These are phyloP conservation scores for Tetracentron sinense DNA, from an alignment of 164 flowering plant species.

Conservation along the genomic window DNA sequence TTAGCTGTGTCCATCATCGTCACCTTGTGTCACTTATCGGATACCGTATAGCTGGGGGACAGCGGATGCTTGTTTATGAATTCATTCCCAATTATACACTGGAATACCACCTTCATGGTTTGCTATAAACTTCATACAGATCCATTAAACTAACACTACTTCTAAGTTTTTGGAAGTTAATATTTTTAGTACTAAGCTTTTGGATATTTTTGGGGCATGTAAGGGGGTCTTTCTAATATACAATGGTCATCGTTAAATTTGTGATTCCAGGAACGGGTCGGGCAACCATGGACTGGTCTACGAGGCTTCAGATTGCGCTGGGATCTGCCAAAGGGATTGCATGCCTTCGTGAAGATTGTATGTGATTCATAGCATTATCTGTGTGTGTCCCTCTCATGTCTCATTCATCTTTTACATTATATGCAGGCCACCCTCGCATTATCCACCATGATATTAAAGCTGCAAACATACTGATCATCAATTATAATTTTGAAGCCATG, in stretches of 20 bases:
- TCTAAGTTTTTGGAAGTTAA: no score
- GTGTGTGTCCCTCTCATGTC: background rate
- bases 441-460: no score
- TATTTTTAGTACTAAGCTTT: no score
- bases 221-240: no score
- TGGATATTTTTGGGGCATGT: no score
- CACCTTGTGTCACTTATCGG: no score
- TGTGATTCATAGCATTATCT: constrained; percentile 1
- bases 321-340: constrained; percentile 87
- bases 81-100: constrained; percentile 65
- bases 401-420: background rate
- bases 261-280: constrained; percentile 42
- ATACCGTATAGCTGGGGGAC: constrained; percentile 57
- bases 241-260: background rate
- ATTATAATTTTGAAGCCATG: constrained; percentile 64
- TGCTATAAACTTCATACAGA: background rate
- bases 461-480: constrained; percentile 66
- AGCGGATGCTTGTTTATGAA: constrained; percentile 75
- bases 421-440: constrained; percentile 72
- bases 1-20: constrained; percentile 83
- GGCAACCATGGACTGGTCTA: constrained; percentile 59
- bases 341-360: constrained; percentile 84
- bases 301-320: constrained; percentile 58
- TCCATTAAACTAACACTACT: no score
- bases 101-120: constrained; percentile 73